Percentiles rank a stretch among this genome's conserved stretches.
Evolutionary conservation across 2,329 filamentous ascomycete species (phyloP).

Genomic region (Fusarium setosum): DNA sequence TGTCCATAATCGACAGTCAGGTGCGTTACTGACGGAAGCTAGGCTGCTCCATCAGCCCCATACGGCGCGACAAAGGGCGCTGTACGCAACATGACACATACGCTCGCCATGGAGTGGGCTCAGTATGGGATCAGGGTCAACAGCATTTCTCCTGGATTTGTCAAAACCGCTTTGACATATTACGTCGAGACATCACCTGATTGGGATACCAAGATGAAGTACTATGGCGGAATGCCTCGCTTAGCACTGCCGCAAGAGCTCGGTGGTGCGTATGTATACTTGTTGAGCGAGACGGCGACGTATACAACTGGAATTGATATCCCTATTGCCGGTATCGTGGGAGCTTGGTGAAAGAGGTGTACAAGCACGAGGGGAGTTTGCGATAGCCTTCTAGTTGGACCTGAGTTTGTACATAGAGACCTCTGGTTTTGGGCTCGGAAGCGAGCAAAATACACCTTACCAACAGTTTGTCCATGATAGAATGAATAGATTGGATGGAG

Average conservation of each 20-base stretch:
- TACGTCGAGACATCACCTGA: slow-evolving; percentile 63
- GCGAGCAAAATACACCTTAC: too few relatives aligned
- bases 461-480: too few relatives aligned
- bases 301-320: slow-evolving; percentile 64
- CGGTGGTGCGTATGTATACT: slow-evolving; percentile 67
- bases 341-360: slow-evolving; percentile 22
- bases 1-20: neutral
- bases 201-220: slow-evolving; percentile 67
- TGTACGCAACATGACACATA: slow-evolving; percentile 53
- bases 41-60: slow-evolving; percentile 53
- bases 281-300: slow-evolving; percentile 63
- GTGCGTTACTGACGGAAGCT: slow-evolving; percentile 1
- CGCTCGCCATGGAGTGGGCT: slow-evolving; percentile 61
- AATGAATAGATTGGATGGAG: too few relatives aligned
- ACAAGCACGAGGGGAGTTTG: neutral
- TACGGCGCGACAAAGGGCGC: slow-evolving; percentile 60
- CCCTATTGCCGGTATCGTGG: slow-evolving; percentile 44
- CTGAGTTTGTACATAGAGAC: neutral
- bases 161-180: slow-evolving; percentile 59
- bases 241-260: slow-evolving; percentile 64
- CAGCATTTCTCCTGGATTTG: slow-evolving; percentile 57
- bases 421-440: too few relatives aligned
- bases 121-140: slow-evolving; percentile 59
- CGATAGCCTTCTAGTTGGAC: neutral
- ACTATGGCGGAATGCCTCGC: slow-evolving; percentile 67